Base-by-base conservation (phyloP, 805 yeast species). In the Metschnikowia baotianmanensis region DNA sequence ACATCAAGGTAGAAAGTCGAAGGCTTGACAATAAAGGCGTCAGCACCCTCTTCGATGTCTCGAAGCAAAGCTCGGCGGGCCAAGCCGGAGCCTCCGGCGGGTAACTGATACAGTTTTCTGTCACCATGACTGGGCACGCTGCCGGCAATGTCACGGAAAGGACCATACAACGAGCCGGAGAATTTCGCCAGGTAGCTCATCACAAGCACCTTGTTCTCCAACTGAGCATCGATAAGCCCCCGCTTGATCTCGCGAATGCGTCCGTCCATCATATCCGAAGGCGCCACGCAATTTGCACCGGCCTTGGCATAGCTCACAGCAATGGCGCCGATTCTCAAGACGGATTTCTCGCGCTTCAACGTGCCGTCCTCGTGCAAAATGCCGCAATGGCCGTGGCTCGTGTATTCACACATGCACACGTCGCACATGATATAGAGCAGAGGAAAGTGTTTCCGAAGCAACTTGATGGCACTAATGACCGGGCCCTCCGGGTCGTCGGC, bases 331-430 rank as follows among this genome's bases (percentile, higher is more conserved):
- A 93, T 75, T 61, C 99, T 77, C 51, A 80, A 73, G 9, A 86
- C 95, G 11, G 91, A 78, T 38, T 65, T 60, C 40, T 80, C 85
- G 40, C 96, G 76, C 59, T 85, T 83, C 55, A 93, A 77, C 8
- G 86, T 58, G 6, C 98, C 97, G 59, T 89, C 97, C 42, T 86
- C 95, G 46, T 82, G 74, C 38, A 93, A 72, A 12, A 89, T 74
- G 29, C 99, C 99, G 67, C 99, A 93, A 62, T 93, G 99, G n/a
- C 99, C 99, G 57, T 93, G 98, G 41, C 83, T 76, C 7, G 99
- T 93, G 64, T 88, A 93, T 65, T 93, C 99, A 70, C 99, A 93
- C 38, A 93, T 69, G 64, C 99, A 93, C 19, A 91, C 97, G 59
- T 93, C 99, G 58, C 96, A 86, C 76, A 89, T 80, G 48, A 93